Evolutionary conservation across 257 asterid genomes (phyloP), one percentile per base, ranked within the genome.

Genomic region (Solanum verrucosum): DNA sequence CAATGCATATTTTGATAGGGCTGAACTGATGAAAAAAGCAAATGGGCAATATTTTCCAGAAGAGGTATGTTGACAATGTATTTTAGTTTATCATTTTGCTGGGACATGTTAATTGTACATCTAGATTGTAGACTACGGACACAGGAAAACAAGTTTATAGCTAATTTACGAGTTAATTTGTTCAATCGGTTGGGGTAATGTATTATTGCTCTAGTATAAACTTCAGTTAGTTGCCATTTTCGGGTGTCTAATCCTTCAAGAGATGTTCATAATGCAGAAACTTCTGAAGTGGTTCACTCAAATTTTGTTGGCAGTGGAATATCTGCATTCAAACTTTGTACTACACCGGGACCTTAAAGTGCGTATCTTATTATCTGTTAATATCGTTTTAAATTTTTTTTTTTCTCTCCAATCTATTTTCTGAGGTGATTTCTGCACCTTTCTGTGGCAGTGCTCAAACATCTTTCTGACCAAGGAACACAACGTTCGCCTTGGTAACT

Each of bases 291-390:
- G 99, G 99, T 96, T 96, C 88, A 85, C 99, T 83, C 99, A 97
- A 92, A 93, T 97, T 71, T 87, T 97, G 21, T 90, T 97, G 92
- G 99, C 99, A 6, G 99, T 96, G 52, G 99, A 96, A 42, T 97
- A 97, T 94, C 94, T 97, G 91, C 99, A 97, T 90, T 95, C 99
- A 60, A 97, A 96, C 21, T 97, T 78, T 88, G 99, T 97, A 89
- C 93, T 97, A 35, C 99, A 97, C 89, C 95, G 99, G 74, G 99
- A 97, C 91, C 98, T 97, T 84, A 97, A 97, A 90, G 99, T 97
- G 91, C 5, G 91, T 78, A 86, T 70, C 85, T 71, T 25, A 16
- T 18, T 38, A 14, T 20, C 87, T 37, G 65, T 87, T 87, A 67
- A 33, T 38, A 72, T 86, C 79, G 29, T 88, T 84, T 1, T 0